Evolutionary conservation across 2,329 filamentous ascomycete species (phyloP).

Genomic region (Fusarium nelsonii): DNA sequence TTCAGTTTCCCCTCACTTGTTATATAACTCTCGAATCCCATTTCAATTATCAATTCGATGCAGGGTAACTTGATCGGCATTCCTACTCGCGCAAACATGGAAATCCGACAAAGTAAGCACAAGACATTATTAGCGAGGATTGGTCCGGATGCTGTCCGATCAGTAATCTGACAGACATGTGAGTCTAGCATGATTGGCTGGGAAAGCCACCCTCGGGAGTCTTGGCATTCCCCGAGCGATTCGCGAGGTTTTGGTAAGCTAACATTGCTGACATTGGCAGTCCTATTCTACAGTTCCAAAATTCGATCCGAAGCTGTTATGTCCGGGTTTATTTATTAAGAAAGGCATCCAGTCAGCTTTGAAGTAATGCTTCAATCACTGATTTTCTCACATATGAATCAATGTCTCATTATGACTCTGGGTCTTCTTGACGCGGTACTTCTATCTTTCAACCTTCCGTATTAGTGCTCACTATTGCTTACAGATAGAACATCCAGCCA

Average conservation of each 20-base stretch:
- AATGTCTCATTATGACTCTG: neutral
- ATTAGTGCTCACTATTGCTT: neutral
- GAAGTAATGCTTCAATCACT: neutral
- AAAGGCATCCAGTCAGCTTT: neutral
- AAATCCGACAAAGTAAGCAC: constrained; percentile 19
- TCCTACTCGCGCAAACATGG: constrained; percentile 13
- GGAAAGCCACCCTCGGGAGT: neutral
- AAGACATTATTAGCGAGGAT: neutral
- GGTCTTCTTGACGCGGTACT: neutral
- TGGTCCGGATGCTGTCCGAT: neutral
- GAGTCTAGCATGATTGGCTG: neutral
- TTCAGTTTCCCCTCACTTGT: neutral
- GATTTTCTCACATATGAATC: too few species aligned
- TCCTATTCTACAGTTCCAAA: neutral
- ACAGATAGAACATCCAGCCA: neutral
- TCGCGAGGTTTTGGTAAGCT: neutral
- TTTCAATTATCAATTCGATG: neutral
- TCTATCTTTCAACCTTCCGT: neutral
- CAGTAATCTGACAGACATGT: neutral
- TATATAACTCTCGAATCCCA: neutral
- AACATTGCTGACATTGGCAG: neutral
- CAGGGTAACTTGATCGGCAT: neutral
- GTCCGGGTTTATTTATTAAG: neutral
- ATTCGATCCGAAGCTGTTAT: accelerated
- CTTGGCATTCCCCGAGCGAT: constrained; percentile 10